Conservation (phyloP, 2,329 filamentous ascomycete species). For the Phaeosphaeria sp. region DNA sequence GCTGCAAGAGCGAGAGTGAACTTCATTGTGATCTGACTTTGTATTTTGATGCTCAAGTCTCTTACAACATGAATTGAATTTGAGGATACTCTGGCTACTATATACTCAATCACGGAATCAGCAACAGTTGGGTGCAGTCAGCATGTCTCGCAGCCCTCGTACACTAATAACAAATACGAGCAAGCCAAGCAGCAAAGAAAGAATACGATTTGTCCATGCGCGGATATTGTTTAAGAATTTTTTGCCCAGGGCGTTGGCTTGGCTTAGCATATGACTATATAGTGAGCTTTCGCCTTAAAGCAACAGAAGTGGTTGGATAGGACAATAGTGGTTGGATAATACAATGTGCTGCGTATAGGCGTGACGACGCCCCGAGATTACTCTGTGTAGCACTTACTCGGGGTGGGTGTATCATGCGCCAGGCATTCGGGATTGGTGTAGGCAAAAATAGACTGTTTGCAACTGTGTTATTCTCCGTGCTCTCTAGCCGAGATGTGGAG, state of each 20-base stretch:
- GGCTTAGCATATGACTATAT: not conserved
- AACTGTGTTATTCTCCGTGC: not conserved
- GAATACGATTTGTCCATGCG: not conserved
- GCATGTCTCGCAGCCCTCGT: not conserved
- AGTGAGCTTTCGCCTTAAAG: not conserved
- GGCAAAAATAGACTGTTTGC: not conserved
- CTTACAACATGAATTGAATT: not conserved
- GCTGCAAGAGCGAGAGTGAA: constrained; percentile 6
- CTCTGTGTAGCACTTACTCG: not conserved
- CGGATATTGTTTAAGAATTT: not conserved
- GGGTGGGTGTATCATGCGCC: not conserved
- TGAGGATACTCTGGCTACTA: not conserved
- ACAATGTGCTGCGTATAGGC: not conserved
- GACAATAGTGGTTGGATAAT: not conserved
- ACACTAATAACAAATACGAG: not conserved
- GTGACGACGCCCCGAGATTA: not conserved
- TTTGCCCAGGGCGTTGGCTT: not conserved
- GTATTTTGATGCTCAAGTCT: not conserved
- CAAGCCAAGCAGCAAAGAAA: not conserved
- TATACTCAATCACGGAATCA: not conserved
- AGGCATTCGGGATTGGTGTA: not conserved
- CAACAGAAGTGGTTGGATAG: not conserved
- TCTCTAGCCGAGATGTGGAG: not conserved
- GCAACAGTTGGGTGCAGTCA: not conserved
- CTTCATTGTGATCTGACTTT: constrained; percentile 11